Conservation (phyloP, 345 rosid species). For the Hibiscus syriacus region DNA sequence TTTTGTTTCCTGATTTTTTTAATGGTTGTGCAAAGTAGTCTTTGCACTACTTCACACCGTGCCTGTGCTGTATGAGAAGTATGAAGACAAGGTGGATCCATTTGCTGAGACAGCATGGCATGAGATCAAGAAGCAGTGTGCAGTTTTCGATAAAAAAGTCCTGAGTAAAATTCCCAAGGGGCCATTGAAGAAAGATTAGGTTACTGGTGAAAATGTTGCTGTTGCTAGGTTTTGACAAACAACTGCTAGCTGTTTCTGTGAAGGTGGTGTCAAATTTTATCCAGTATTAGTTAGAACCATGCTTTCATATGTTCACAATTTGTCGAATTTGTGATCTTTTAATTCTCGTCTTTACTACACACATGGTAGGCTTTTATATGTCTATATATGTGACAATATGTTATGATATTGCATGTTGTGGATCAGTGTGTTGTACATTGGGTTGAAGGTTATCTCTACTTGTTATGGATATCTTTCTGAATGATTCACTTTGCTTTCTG, state of each 20-base stretch:
- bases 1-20: neutral
- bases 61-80: conserved; percentile 87
- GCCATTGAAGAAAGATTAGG: conserved; percentile 47
- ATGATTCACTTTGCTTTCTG: neutral
- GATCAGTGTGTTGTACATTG: conserved; percentile 18
- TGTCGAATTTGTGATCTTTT: too few species aligned
- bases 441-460: neutral
- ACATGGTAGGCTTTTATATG: too few species aligned
- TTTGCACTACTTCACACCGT: conserved; percentile 65
- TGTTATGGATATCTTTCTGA: neutral
- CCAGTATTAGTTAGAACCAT: too few species aligned
- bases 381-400: conserved; percentile 11
- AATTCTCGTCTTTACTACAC: too few species aligned
- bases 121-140: conserved; percentile 74
- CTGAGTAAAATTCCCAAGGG: conserved; percentile 84
- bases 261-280: conserved; percentile 24
- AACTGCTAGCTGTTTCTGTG: conserved; percentile 24
- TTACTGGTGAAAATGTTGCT: neutral
- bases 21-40: conserved; percentile 32
- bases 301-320: too few species aligned
- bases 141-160: conserved; percentile 64
- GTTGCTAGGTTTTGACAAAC: conserved; percentile 11
- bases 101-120: conserved; percentile 59
- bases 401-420: conserved; percentile 7
- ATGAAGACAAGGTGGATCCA: conserved; percentile 76